These are phyloP conservation scores for Aureobasidium sp. DNA, from an alignment of 2,329 filamentous ascomycete genomes.

Conservation along the genomic window DNA sequence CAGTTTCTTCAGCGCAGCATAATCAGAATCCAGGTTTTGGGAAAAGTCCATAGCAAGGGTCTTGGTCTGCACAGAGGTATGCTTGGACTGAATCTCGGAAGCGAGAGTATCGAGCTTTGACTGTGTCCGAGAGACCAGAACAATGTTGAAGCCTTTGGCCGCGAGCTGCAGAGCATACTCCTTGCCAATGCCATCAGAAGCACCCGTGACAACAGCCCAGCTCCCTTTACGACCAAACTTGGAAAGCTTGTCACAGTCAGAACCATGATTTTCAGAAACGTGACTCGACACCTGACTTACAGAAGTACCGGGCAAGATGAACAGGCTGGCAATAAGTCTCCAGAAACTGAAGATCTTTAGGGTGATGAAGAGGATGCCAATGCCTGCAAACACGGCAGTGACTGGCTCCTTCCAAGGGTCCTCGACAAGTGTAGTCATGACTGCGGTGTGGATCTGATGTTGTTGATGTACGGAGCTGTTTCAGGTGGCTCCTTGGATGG, in stretches of 20 bases:
- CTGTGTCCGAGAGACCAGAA: slow-evolving; percentile 91
- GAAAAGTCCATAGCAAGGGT: slow-evolving; percentile 88
- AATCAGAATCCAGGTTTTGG: slow-evolving; percentile 71
- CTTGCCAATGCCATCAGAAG: slow-evolving; percentile 93
- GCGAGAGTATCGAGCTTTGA: slow-evolving; percentile 79
- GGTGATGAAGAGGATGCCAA: slow-evolving; percentile 33
- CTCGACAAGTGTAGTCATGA: slow-evolving; percentile 13
- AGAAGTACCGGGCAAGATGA: slow-evolving; percentile 42
- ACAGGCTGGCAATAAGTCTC: slow-evolving; percentile 42
- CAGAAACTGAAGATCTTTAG: slow-evolving; percentile 40
- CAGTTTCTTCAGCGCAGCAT: slow-evolving; percentile 61
- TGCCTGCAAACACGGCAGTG: slow-evolving; percentile 30
- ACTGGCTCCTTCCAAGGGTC: slow-evolving; percentile 28
- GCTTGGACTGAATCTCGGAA: slow-evolving; percentile 65
- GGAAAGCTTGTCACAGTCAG: slow-evolving; percentile 55
- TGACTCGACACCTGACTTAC: slow-evolving; percentile 28
- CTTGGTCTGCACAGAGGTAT: slow-evolving; percentile 64
- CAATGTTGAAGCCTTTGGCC: slow-evolving; percentile 83
- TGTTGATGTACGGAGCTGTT: not conserved
- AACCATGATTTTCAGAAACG: not conserved
- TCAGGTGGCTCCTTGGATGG: not conserved
- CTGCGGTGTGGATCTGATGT: not conserved
- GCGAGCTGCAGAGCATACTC: slow-evolving; percentile 91
- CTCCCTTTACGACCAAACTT: slow-evolving; percentile 86
- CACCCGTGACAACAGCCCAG: slow-evolving; percentile 92